phyloP scores from a whole-genome alignment of 2,329 filamentous ascomycete genomes.

The Cladophialophora bantiana region DNA sequence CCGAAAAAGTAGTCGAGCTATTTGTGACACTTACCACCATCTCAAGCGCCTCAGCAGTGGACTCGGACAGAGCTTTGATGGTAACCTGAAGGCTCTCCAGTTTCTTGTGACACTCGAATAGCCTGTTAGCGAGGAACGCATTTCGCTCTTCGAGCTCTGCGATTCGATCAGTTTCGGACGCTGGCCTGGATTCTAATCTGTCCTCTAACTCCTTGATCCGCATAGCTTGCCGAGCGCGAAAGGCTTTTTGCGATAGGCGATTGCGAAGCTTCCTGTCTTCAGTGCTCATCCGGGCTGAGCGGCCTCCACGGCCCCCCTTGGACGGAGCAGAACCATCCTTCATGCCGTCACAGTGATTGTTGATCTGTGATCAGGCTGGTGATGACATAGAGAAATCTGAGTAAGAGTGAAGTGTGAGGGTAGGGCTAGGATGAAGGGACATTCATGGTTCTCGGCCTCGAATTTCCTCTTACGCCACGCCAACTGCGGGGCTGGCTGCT shows the following conservation, averaged over 20 bases:
- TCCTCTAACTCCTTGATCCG: conserved; percentile 31
- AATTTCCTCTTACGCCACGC: not conserved
- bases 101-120: conserved; percentile 28
- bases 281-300: conserved; percentile 11
- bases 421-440: not conserved
- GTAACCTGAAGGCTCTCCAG: conserved; percentile 27
- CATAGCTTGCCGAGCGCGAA: conserved; percentile 27
- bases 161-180: conserved; percentile 21
- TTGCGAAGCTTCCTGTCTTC: conserved; percentile 28
- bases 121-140: conserved; percentile 12
- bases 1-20: not conserved
- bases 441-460: not conserved
- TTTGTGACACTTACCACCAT: conserved; percentile 22
- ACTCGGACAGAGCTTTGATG: conserved; percentile 20
- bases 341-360: not conserved
- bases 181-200: conserved; percentile 11
- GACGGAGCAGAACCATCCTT: not conserved
- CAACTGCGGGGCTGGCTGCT: not conserved
- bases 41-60: conserved; percentile 23
- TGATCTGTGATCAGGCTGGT: not conserved
- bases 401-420: not conserved
- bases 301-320: conserved; percentile 5
- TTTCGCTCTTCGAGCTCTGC: conserved; percentile 23
- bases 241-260: conserved; percentile 30
- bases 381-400: conserved; percentile 9